phyloP scores from a whole-genome alignment of 164 flowering plant genomes.

The Amborella trichopoda region DNA sequence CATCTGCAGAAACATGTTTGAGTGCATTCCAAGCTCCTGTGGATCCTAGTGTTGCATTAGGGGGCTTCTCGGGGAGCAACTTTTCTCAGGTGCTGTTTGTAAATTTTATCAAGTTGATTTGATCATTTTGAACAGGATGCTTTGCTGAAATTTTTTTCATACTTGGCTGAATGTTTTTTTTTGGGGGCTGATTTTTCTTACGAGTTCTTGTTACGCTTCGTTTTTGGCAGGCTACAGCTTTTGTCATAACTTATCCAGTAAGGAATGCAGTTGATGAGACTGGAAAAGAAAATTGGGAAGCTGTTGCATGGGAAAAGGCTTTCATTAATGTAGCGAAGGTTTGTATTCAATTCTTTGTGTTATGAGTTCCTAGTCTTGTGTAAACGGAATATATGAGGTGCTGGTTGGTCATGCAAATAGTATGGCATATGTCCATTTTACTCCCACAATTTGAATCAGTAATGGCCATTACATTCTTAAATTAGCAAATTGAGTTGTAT shows the following conservation, averaged over 20 bases:
- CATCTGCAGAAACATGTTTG: conserved; percentile 67
- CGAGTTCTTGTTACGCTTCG: too few species aligned
- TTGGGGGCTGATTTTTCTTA: too few species aligned
- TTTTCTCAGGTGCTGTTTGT: conserved; percentile 55
- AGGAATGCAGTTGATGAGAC: conserved; percentile 50
- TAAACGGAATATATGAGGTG: too few species aligned
- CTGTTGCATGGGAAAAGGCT: conserved; percentile 96
- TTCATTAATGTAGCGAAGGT: conserved; percentile 81
- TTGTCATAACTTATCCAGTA: conserved; percentile 87
- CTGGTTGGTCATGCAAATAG: too few species aligned
- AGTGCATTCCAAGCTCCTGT: conserved; percentile 94
- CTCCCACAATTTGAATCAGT: too few species aligned
- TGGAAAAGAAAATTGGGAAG: conserved; percentile 53
- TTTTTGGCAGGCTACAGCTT: conserved; percentile 84
- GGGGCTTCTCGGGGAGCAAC: conserved; percentile 77
- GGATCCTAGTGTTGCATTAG: conserved; percentile 87
- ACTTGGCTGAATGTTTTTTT: too few species aligned
- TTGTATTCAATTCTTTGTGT: conserved; percentile 2
- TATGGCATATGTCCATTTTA: too few species aligned
- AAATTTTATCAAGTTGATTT: too few species aligned
- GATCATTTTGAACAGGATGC: too few species aligned
- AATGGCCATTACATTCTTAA: too few species aligned
- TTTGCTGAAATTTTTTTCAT: too few species aligned
- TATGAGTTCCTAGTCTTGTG: neutral
- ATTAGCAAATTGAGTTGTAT: too few species aligned